Percentiles rank a stretch among this genome's conserved stretches.
phyloP scores from a whole-genome alignment of 2,329 filamentous ascomycete genomes.

The Pseudogymnoascus sp. region DNA sequence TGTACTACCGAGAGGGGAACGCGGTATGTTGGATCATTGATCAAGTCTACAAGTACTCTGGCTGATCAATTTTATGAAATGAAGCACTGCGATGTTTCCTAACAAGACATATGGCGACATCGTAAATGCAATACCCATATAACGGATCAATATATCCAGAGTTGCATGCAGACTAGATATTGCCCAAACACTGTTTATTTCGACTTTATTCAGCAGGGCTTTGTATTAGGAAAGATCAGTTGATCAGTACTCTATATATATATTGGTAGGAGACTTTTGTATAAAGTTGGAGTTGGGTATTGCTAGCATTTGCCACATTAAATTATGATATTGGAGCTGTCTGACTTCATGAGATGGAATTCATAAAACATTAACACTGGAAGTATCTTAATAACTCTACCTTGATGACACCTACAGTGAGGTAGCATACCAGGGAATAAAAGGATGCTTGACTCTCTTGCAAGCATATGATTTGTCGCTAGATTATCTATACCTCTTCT shows the following conservation, averaged over 20 bases:
- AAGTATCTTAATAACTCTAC: background rate
- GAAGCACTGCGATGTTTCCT: constrained; percentile 1
- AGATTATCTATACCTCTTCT: background rate
- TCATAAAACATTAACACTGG: background rate
- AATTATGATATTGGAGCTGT: background rate
- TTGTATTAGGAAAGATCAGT: background rate
- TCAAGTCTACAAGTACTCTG: background rate
- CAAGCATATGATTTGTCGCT: background rate
- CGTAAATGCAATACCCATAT: constrained; percentile 2
- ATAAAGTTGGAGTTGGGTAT: background rate
- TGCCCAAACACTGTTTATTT: background rate
- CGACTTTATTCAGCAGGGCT: background rate
- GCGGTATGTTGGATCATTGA: constrained; percentile 6
- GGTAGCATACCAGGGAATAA: background rate
- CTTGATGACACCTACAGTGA: background rate
- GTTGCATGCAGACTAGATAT: background rate
- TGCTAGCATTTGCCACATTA: background rate
- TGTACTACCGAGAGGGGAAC: constrained; percentile 45
- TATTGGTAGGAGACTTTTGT: background rate
- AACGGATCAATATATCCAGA: background rate
- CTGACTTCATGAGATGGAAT: too few relatives aligned
- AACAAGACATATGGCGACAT: background rate
- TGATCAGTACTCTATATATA: background rate
- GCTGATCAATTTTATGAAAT: background rate
- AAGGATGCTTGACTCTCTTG: background rate